Base-by-base conservation (phyloP, 306 rosid species). In the Cicer bijugum region DNA sequence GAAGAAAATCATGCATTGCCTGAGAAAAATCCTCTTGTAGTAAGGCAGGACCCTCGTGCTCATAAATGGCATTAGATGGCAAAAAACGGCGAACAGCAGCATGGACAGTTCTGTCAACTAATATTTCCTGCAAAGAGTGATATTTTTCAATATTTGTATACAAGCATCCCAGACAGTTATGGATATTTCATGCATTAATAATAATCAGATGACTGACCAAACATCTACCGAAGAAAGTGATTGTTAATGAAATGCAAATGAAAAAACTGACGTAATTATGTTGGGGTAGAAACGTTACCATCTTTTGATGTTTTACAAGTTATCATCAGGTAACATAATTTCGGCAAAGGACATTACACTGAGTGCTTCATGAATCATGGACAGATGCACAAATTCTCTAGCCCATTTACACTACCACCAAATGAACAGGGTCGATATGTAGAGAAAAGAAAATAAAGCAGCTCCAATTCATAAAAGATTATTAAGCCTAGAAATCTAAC, bases 91-190 rank as follows among this genome's bases (percentile, higher is more conserved):
- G 78, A 76, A 88, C 85, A 68, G 98, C 97, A 71, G 90, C 86
- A 81, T 89, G 98, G 57, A 93, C 94, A 80, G 97, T 79, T 88
- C 98, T 88, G 80, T 93, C 97, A 69, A 93, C 94, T 84, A 93
- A 80, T 82, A 89, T 89, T 86, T 89, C 98, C 98, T 93, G 94
- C 51, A 77, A 83, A 70, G 71, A 78, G 73, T 9, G 38, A 47
- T 53, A 69, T 52, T 51, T 12, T 56, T 17, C 35, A 69, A 47
- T 66, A 38, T 75, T 75, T 61, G 72, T 72, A 60, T 33, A 61
- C 68, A 69, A 38, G 63, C 56, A 74, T 51, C 65, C 64, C 7
- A 56, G 35, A 71, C 33, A 69, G 43, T 61, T 69, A 46, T 61
- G 47, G 48, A 38, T 62, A 75, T 56, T 57, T 47, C 67, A 45